A percentile compares a stretch with the other conserved stretches of the same genome.
phyloP scores from a whole-genome alignment of 768 basidiomycete genomes.

The Artomyces pyxidatus region DNA sequence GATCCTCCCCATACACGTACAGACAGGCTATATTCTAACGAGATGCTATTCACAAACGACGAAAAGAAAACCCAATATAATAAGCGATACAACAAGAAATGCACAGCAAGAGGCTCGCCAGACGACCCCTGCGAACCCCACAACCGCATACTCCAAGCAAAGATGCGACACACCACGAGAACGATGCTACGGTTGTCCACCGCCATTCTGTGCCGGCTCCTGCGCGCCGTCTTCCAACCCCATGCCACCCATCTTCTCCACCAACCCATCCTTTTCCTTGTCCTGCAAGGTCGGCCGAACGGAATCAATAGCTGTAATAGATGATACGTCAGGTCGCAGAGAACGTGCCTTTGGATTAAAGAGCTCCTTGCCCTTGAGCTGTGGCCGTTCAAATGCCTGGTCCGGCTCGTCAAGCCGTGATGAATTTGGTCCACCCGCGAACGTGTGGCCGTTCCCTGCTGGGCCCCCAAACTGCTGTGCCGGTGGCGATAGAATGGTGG shows the following conservation, averaged over 20 bases:
- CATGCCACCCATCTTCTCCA: slow-evolving; percentile 9
- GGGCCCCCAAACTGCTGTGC: no score
- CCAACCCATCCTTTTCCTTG: slow-evolving; percentile 2
- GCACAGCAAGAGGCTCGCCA: no score
- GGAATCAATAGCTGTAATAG: neutral
- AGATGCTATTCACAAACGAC: no score
- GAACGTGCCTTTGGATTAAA: slow-evolving; percentile 26
- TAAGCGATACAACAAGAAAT: no score
- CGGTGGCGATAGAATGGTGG: slow-evolving; percentile 43
- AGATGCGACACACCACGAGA: no score
- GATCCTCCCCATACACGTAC: no score
- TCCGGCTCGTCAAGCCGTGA: slow-evolving; percentile 39
- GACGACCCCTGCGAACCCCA: no score
- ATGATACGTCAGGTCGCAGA: neutral
- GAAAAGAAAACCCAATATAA: no score
- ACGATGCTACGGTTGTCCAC: no score
- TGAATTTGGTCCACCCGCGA: slow-evolving; percentile 11
- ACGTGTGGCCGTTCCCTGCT: no score
- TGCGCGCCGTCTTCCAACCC: slow-evolving; percentile 7
- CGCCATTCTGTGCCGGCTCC: neutral
- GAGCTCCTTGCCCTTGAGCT: slow-evolving; percentile 36
- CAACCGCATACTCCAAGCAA: no score
- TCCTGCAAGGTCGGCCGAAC: neutral
- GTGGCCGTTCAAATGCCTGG: slow-evolving; percentile 37
- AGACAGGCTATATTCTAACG: no score